Evolutionary conservation across 1,284 basidiomycete species (phyloP).

Genomic region (Puccinia polysora): DNA sequence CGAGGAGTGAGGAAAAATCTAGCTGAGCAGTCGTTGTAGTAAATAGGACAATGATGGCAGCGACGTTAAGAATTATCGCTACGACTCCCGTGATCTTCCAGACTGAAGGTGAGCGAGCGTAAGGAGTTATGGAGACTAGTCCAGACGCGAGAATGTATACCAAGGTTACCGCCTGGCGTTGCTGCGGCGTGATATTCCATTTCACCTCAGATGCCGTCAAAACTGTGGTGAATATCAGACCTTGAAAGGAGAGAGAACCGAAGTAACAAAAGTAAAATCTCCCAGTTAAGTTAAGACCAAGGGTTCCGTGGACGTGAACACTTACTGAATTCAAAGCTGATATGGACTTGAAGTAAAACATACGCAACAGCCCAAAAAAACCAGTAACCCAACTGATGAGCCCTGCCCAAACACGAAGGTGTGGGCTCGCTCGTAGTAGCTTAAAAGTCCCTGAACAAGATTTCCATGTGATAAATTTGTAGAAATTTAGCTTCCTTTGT

Average conservation of each 20-base stretch:
- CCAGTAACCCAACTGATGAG: conserved; percentile 28
- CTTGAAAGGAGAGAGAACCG: background rate
- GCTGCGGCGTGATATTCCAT: too few relatives aligned
- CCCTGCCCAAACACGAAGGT: conserved; percentile 31
- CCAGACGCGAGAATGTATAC: conserved; percentile 8
- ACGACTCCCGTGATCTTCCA: conserved; percentile 31
- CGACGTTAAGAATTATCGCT: background rate
- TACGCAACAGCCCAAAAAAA: background rate
- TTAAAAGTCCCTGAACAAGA: conserved; percentile 43
- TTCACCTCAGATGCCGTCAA: conserved; percentile 15
- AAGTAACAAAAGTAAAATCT: background rate
- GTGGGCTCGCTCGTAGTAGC: conserved; percentile 16
- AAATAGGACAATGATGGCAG: conserved; percentile 16
- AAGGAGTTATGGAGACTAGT: background rate
- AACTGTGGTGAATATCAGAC: background rate
- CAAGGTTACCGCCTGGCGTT: too few relatives aligned
- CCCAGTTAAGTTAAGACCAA: too few relatives aligned
- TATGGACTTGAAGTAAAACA: conserved; percentile 13
- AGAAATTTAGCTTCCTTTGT: too few relatives aligned
- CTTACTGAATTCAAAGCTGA: conserved; percentile 27
- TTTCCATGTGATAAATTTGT: too few relatives aligned
- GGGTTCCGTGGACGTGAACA: too few relatives aligned
- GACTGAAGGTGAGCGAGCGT: conserved; percentile 14
- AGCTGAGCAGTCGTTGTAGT: conserved; percentile 18
- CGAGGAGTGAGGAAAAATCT: conserved; percentile 16